phyloP scores from a whole-genome alignment of 2,329 filamentous ascomycete species.

The Xylaria sp. region DNA sequence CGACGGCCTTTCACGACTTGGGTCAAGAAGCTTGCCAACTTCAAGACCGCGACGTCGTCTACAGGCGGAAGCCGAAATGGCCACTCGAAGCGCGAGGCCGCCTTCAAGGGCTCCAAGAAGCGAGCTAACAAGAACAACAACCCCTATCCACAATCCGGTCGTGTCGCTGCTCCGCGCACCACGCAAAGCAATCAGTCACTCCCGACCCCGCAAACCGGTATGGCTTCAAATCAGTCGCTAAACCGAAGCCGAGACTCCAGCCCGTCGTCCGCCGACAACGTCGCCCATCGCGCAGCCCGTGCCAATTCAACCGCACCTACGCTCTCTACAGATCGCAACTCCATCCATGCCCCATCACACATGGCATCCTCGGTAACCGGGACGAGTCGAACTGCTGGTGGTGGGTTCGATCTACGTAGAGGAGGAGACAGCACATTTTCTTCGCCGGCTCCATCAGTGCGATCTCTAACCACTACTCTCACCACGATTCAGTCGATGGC shows the following conservation, averaged over 20 bases:
- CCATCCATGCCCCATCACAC: conserved; percentile 78
- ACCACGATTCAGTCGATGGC: conserved; percentile 83
- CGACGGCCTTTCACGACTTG: conserved; percentile 88
- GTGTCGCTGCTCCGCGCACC: conserved; percentile 47
- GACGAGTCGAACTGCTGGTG: conserved; percentile 72
- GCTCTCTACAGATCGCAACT: conserved; percentile 80
- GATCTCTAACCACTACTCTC: conserved; percentile 80
- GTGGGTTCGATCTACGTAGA: conserved; percentile 69
- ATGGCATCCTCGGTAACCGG: conserved; percentile 69
- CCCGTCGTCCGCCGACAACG: conserved; percentile 65
- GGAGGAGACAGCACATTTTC: conserved; percentile 81
- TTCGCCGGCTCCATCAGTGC: conserved; percentile 79
- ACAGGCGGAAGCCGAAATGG: conserved; percentile 52
- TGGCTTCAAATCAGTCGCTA: conserved; percentile 57
- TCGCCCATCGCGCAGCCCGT: conserved; percentile 63
- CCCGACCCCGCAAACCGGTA: conserved; percentile 60
- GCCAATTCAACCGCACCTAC: conserved; percentile 79
- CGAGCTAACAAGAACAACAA: conserved; percentile 75
- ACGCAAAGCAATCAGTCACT: conserved; percentile 60
- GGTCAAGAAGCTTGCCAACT: conserved; percentile 91
- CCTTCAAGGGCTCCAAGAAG: conserved; percentile 60
- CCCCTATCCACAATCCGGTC: conserved; percentile 86
- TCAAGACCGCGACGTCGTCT: conserved; percentile 70
- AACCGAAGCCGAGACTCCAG: conserved; percentile 65
- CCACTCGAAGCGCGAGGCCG: conserved; percentile 48